Evolutionary conservation across 371 early-diverging fungal species (phyloP).

Genomic region (Saksenaea oblongispora): DNA sequence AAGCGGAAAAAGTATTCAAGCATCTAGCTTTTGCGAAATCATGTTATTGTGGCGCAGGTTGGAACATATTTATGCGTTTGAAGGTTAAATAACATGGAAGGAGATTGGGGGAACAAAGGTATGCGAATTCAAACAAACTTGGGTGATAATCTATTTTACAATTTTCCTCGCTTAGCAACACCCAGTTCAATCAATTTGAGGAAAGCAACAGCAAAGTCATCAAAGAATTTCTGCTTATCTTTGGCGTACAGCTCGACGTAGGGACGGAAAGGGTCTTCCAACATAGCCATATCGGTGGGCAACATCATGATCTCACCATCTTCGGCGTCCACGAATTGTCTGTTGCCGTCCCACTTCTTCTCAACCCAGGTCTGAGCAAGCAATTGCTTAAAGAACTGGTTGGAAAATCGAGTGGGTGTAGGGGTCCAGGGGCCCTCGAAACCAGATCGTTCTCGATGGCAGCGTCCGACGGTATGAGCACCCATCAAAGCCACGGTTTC

Average conservation of each 20-base stretch:
- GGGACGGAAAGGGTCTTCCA: conserved; percentile 69
- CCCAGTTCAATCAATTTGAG: conserved; percentile 84
- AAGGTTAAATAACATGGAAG: too few species aligned
- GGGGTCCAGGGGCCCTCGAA: conserved; percentile 89
- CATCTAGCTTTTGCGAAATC: too few species aligned
- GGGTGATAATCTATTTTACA: conserved; percentile 28
- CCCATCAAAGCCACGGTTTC: conserved; percentile 87
- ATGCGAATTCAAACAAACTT: background rate
- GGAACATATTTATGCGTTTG: too few species aligned
- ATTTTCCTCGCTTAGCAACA: conserved; percentile 51
- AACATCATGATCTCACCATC: conserved; percentile 83
- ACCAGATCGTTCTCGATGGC: conserved; percentile 82
- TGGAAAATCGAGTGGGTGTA: conserved; percentile 84
- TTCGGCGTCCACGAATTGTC: conserved; percentile 73
- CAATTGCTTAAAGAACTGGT: conserved; percentile 78
- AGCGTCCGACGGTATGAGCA: conserved; percentile 89
- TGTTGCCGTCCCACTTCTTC: conserved; percentile 74
- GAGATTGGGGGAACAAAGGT: too few species aligned
- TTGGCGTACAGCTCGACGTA: conserved; percentile 80
- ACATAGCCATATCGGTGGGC: conserved; percentile 82
- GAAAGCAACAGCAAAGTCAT: conserved; percentile 81
- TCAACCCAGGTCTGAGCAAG: conserved; percentile 68
- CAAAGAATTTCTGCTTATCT: conserved; percentile 74
- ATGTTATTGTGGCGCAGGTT: too few species aligned
- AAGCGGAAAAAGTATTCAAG: too few species aligned